phyloP scores from a whole-genome alignment of 192 early-diverging fungal genomes.

The Umbelopsis ramanniana region DNA sequence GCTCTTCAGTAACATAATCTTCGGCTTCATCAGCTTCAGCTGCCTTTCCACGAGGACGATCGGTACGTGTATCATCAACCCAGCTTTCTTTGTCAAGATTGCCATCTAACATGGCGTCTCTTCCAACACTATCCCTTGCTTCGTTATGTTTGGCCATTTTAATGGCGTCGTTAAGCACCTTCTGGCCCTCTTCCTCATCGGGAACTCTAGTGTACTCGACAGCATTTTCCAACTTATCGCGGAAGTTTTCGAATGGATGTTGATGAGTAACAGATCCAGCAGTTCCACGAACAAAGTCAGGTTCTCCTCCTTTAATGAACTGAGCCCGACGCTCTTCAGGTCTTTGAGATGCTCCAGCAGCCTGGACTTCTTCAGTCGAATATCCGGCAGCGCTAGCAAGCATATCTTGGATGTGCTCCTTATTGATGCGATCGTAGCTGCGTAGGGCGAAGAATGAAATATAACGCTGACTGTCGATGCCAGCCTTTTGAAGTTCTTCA shows the following conservation, averaged over 20 bases:
- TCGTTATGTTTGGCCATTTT: constrained; percentile 1
- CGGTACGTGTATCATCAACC: constrained; percentile 25
- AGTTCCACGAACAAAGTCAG: constrained; percentile 36
- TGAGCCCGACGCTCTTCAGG: constrained; percentile 12
- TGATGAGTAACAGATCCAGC: constrained; percentile 1
- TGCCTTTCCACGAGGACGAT: constrained; percentile 15
- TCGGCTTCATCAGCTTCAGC: constrained; percentile 21
- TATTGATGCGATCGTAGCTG: constrained; percentile 75
- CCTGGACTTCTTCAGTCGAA: constrained; percentile 7
- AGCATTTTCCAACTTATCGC: constrained; percentile 17
- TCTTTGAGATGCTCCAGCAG: constrained; percentile 14
- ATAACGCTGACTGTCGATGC: constrained; percentile 65
- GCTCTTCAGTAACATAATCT: constrained; percentile 77
- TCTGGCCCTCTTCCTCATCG: constrained; percentile 19
- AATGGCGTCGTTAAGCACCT: background rate
- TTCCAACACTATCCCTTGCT: constrained; percentile 21
- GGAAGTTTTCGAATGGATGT: constrained; percentile 2
- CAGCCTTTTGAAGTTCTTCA: constrained; percentile 54
- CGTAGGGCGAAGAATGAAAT: constrained; percentile 82
- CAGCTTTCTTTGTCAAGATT: constrained; percentile 32
- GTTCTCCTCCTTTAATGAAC: constrained; percentile 31
- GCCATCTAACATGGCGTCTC: constrained; percentile 34
- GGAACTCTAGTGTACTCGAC: constrained; percentile 36
- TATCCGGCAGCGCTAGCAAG: constrained; percentile 31
- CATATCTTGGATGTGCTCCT: constrained; percentile 24